Evolutionary conservation across 2,329 filamentous ascomycete genomes (phyloP), one percentile per base, ranked within the genome.

Genomic region (Cylindrodendrum hubeiense): DNA sequence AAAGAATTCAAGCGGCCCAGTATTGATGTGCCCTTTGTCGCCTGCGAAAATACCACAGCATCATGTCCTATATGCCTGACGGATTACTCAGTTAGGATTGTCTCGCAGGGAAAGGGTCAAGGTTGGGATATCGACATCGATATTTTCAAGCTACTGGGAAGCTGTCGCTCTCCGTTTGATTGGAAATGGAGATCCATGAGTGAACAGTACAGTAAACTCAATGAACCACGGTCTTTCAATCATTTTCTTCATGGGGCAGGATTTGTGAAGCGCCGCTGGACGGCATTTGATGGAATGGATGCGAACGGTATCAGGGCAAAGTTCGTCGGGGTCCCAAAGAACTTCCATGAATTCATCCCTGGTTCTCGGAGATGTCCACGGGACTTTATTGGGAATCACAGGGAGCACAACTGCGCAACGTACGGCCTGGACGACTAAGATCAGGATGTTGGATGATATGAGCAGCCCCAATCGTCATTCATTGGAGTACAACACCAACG

Each of bases 11-110:
- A 7, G 15, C 37, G 37, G 37, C 37, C 15, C 5, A 39, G 15
- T 7, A 5, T 39, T 8, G 17, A 39, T 5, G 37, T 39, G 37
- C 37, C 37, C 5, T 39, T 39, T n/a, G 3, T 19, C 15, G 15
- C 37, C 8, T 66, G 51, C 9, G 28, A 57, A 6, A 22, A 54
- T 22, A 56, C 57, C 3, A 12, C 46, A 3, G 57, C 47, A 1
- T 67, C 62, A 8, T 67, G 65, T 10, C 62, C 58, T 2, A 9
- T 21, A 1, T 67, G 65, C 24, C 7, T 60, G 22, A 63, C 63
- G 10, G 65, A 67, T 22, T 67, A 67, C 34, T 47, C 54, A 6
- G 37, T 67, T 12, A 47, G 19, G 13, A 21, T 67, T 7, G 9
- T 19, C 1, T 6, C 9, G 22, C 6, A 34, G 34, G 24, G 26